phyloP scores from a whole-genome alignment of 371 early-diverging fungal genomes.

The Mortierella sp. region DNA sequence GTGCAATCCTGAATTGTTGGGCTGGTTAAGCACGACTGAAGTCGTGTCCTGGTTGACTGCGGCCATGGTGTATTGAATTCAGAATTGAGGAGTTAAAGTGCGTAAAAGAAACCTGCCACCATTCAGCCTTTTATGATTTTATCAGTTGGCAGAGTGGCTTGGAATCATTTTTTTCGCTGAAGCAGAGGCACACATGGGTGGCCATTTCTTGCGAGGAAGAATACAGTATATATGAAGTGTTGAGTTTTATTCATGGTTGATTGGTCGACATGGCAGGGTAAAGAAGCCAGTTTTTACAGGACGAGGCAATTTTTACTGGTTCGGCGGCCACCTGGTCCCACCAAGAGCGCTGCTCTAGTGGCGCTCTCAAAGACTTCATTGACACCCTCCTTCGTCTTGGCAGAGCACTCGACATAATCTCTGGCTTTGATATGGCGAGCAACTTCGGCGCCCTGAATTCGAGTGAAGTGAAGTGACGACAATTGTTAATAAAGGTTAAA shows the following conservation, averaged over 20 bases:
- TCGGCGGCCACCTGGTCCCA: not conserved
- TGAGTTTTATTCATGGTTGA: not conserved
- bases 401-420: constrained; percentile 96
- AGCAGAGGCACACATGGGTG: too few species aligned
- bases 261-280: too few species aligned
- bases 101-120: not conserved
- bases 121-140: not conserved
- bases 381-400: constrained; percentile 92
- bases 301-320: not conserved
- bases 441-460: constrained; percentile 72
- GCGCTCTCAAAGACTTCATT: constrained; percentile 95
- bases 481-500: not conserved
- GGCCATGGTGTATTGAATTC: constrained; percentile 22
- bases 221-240: too few species aligned
- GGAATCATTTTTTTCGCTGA: not conserved
- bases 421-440: constrained; percentile 89
- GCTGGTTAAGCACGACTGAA: constrained; percentile 57
- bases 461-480: not conserved
- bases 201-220: too few species aligned
- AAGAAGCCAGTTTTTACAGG: not conserved
- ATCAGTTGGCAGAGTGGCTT: not conserved
- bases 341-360: constrained; percentile 86
- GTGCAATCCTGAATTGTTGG: constrained; percentile 59
- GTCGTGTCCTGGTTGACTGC: constrained; percentile 42
- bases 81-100: not conserved